Base-by-base conservation (phyloP, 345 rosid species). In the Gossypium sturtianum region DNA sequence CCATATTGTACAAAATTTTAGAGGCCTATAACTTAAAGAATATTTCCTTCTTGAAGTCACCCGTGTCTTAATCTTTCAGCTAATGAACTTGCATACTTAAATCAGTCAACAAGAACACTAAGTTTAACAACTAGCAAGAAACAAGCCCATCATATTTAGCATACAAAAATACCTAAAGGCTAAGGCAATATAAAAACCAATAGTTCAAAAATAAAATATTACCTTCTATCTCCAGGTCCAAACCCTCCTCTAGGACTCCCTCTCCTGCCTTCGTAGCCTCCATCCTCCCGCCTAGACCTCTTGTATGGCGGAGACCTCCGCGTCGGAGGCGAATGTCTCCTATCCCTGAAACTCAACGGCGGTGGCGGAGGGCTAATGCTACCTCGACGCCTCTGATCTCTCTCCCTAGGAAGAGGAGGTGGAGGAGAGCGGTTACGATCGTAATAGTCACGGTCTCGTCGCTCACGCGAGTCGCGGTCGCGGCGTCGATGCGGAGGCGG, bases 281-380 rank as follows among this genome's bases (percentile, higher is more conserved):
- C 97, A 73, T 96, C 97, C 11, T 96, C 97, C 64, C 97, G 89
- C 82, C 98, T 86, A 2, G 90, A 89, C 73, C 99, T 84, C 83
- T 93, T 93, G 66, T 87, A 82, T 29, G 97, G 95, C n/a, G 97
- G 97, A 1, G 91, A 88, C 76, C 98, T 86, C 76, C 99, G 86
- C 43, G 81, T 74, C 0, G 92, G 91, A 20, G 95, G 91, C 29
- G 97, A 92, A 71, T 85, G 85, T 48, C 93, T 85, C 44, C 94
- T 79, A 54, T 91, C 98, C 74, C 97, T 77, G 23, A 89, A 87
- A 29, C 87, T 87, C n/a, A 87, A 77, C 8, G 89, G 91, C 17
- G 86, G 81, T 3, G 97, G 93, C 6, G 88, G 88, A 75, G 99
- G 98, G 54, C 98, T 96, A 34, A 80, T 54, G 58, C 97, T 96